Evolutionary conservation across 352 stramenopile species (phyloP).

Genomic region (Pythium grandisporangium): DNA sequence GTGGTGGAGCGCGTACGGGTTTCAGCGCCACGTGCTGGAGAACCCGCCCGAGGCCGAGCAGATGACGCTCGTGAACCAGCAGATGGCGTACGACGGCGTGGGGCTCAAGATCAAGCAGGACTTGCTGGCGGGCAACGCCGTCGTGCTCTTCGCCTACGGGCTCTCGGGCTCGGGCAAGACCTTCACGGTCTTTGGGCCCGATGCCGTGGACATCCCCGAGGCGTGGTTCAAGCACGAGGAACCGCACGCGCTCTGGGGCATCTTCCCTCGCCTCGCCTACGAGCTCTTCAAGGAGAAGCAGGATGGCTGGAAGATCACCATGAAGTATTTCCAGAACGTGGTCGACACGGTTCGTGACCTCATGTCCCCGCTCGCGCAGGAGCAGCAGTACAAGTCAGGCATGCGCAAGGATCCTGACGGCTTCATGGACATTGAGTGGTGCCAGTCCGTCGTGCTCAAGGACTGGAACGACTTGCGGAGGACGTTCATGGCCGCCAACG

Average conservation of each 20-base stretch:
- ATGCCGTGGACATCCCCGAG: conserved; percentile 89
- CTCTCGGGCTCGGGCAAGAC: conserved; percentile 90
- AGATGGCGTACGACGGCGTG: conserved; percentile 84
- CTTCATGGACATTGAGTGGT: conserved; percentile 96
- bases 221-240: conserved; percentile 92
- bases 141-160: conserved; percentile 92
- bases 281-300: conserved; percentile 92
- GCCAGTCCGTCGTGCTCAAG: conserved; percentile 86
- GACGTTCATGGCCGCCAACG: conserved; percentile 89
- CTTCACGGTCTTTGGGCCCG: conserved; percentile 91
- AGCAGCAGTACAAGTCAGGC: conserved; percentile 93
- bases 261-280: conserved; percentile 90
- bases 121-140: conserved; percentile 85
- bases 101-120: conserved; percentile 91
- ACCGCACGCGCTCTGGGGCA: conserved; percentile 85
- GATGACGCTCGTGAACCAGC: conserved; percentile 88
- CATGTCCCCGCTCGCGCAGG: conserved; percentile 89
- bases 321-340: conserved; percentile 97
- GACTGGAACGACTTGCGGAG: conserved; percentile 90
- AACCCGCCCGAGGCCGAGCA: conserved; percentile 49
- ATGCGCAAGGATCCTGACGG: conserved; percentile 92
- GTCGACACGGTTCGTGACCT: conserved; percentile 93
- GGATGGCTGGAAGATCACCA: conserved; percentile 95
- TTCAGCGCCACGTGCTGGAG: conserved; percentile 77
- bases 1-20: conserved; percentile 93